Evolutionary conservation across 2,329 filamentous ascomycete genomes (phyloP), one percentile per base, ranked within the genome.

Genomic region (Colletotrichum caudatum): DNA sequence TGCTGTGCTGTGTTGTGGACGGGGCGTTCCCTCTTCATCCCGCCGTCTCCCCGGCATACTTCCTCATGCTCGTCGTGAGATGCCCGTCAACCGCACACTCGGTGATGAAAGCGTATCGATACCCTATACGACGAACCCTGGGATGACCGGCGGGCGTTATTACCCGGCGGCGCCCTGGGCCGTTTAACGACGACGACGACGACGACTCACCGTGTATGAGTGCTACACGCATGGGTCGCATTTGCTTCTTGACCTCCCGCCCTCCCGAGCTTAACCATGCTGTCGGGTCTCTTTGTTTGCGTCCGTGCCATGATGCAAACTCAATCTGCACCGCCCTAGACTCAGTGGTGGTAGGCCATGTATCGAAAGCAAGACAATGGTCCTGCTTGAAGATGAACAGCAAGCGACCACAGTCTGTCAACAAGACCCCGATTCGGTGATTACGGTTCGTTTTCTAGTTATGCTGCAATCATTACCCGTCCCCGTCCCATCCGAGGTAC

Each of bases 381-480:
- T 14, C n/a, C 5, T 23, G 6, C n/a, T 12, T 9, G 9, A 14
- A 50, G 20, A 5, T 48, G 7, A 23, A 23, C 8, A 3, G 1
- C 20, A 23, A 48, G n/a, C 23, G 23, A 7, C 12, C 23, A 16
- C 23, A 26, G 23, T 16, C 12, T 18, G 5, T 9, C 5, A 51
- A 18, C 6, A 9, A 51, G 14, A 7, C 1, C 3, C 14, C 8
- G 2, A 16, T 8, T 8, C 29, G 7, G 26, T 57, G 18, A n/a
- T 39, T 9, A n/a, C 33, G 9, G 16, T 56, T 23, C 7, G 8
- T 29, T 23, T 57, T 35, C 23, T 9, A n/a, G n/a, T n/a, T n/a
- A 70, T 61, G 48, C n/a, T 66, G 61, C 62, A 66, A 44, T 33
- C 20, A 70, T 61, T 61, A 66, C 5, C 48, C 9, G 23, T n/a